Evolutionary conservation across 495 filamentous ascomycete species (phyloP), one percentile per base, ranked within the genome.

Genomic region (Aspergillus olivimuriae): DNA sequence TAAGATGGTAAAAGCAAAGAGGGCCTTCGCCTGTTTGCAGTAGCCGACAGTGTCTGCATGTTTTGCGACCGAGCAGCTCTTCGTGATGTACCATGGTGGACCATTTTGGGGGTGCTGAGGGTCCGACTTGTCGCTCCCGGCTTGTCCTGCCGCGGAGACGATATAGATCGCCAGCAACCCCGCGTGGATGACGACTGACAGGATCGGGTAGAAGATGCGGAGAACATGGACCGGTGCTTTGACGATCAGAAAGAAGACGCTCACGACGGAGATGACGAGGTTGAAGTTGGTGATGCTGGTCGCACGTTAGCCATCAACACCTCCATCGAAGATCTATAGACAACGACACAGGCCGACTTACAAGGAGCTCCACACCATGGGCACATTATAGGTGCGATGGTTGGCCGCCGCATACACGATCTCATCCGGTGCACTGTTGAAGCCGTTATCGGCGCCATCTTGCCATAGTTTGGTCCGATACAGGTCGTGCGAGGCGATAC

Each of bases 331-430:
- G n/a, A n/a, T n/a, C n/a, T n/a, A 18, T 16, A 5, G n/a, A 17
- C 14, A 6, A 14, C 10, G 21, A 43, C 26, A n/a, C 17, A 22
- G 33, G 31, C 16, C 41, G 49, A 77, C 85, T 51, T 73, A 95
- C 89, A 83, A 79, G 51, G 75, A 68, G 32, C 83, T 86, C 89
- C 89, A 95, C 16, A 92, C 81, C 52, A 90, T 69, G 6, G 89
- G 89, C 15, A 79, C 63, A 4, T 63, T 73, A 26, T 82, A 74
- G 2, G 82, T 68, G 42, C 71, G 65, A 55, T 89, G 78, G 52
- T 94, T 95, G 32, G 88, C 83, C 45, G 78, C 78, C 14, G 83
- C 81, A 57, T 89, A 95, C 17, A 91, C 52, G 4, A 83, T 70
- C 52, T 82, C 72, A 30, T 70, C 71, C 16, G 89, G 89, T 46